Percentiles rank a stretch among this genome's conserved stretches.
phyloP scores from a whole-genome alignment of 441 rosid genomes.

The Adansonia madagascariensis region DNA sequence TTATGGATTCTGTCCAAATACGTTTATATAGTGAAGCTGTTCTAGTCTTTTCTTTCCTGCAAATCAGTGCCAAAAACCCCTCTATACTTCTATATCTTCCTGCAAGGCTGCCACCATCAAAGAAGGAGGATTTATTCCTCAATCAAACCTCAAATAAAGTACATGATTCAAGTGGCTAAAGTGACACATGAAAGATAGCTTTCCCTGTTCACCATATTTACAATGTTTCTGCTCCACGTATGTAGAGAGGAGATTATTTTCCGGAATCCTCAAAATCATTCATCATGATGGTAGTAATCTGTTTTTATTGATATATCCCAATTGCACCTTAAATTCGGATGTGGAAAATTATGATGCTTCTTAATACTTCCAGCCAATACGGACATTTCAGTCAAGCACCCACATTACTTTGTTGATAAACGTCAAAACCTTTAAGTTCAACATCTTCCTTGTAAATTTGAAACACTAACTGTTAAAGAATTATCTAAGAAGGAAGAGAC shows the following conservation, averaged over 20 bases:
- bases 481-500: background rate
- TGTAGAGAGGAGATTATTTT: background rate
- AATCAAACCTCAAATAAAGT: background rate
- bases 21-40: background rate
- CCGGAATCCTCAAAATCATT: constrained; percentile 17
- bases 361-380: constrained; percentile 5
- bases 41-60: background rate
- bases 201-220: background rate
- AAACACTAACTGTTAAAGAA: background rate
- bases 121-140: background rate
- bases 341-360: background rate
- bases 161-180: background rate
- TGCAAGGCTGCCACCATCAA: constrained; percentile 12
- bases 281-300: background rate
- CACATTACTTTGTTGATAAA: background rate
- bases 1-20: constrained; percentile 11
- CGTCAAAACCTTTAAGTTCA: background rate
- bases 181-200: background rate
- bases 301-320: background rate
- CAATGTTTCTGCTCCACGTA: background rate
- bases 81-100: background rate
- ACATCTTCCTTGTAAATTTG: background rate
- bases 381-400: background rate
- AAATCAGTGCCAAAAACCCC: background rate
- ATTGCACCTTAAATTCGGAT: background rate